Evolutionary conservation across 1,284 basidiomycete species (phyloP).

Genomic region (Leccinum insigne): DNA sequence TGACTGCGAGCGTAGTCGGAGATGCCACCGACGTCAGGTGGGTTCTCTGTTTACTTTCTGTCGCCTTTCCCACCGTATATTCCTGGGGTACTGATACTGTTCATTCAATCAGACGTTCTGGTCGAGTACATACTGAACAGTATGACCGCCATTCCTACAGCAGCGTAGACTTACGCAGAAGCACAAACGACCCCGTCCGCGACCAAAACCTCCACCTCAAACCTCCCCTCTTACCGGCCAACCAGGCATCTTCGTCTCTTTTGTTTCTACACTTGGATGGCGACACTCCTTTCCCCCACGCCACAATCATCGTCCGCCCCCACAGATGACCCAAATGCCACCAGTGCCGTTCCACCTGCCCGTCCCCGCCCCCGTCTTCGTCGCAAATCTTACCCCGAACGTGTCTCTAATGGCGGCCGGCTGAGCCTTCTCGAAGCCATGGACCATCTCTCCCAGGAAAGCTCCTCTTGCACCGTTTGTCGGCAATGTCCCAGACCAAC

Average conservation of each 20-base stretch:
- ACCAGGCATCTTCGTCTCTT: constrained; percentile 27
- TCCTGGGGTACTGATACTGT: too few species aligned
- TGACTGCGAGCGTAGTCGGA: too few species aligned
- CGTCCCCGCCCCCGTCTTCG: constrained; percentile 22
- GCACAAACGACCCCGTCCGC: constrained; percentile 15
- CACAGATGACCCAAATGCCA: background rate
- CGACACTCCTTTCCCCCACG: background rate
- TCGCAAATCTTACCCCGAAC: constrained; percentile 30
- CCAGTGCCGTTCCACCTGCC: constrained; percentile 6
- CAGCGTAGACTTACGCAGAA: constrained; percentile 8
- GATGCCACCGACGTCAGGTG: too few species aligned
- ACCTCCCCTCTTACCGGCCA: constrained; percentile 16
- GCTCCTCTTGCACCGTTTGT: constrained; percentile 13
- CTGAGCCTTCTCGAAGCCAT: constrained; percentile 33
- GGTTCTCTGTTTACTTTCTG: too few species aligned
- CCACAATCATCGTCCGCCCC: background rate
- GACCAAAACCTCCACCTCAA: constrained; percentile 20
- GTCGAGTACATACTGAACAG: too few species aligned
- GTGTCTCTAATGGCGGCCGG: constrained; percentile 21
- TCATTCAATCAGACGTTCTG: too few species aligned
- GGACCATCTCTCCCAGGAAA: constrained; percentile 29
- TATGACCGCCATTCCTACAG: background rate
- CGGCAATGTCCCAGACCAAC: constrained; percentile 13
- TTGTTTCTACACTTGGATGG: constrained; percentile 21
- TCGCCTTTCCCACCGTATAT: too few species aligned